Evolutionary conservation across 768 basidiomycete species (phyloP), one percentile per base, ranked within the genome.

Genomic region (Paxillus rubicundulus): DNA sequence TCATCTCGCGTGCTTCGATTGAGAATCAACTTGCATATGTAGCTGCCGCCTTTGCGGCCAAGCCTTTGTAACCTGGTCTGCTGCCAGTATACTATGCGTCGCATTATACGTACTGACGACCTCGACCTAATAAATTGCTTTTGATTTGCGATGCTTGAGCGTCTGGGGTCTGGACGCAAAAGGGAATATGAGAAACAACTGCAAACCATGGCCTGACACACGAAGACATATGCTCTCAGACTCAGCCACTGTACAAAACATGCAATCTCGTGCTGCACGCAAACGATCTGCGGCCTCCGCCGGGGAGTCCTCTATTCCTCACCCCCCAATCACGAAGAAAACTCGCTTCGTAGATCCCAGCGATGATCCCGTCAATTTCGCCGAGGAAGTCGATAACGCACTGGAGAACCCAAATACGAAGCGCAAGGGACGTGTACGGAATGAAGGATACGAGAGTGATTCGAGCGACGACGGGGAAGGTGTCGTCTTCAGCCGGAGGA

Each of bases 391-490:
- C 39, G 87, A 91, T 55, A 77, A 78, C 4, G 77, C 84, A 0
- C 82, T 92, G 51, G 90, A 92, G 68, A 74, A 76, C 58, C 81
- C 85, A 4, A 78, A 80, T 10, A 75, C 75, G 20, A 74, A 74
- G 53, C 81, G 86, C 16, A 86, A 82, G 65, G 85, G 89, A 18
- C 82, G 83, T 42, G 82, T 97, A 53, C 89, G 87, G 64, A 86
- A 79, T 16, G 92, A 92, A 48, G 85, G 95, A 14, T 98, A 97
- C 67, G 92, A 95, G 12, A 92, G 91, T 1, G 94, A 97, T 71
- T 95, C 93, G 2, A 93, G 84, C 51, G 92, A 96, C 64, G 94
- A 97, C 56, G 93, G 90, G 3, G 93, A 97, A 68, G 88, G 92
- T n/a, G 92, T 95, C 34, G 94, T 94, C 9, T 72, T 71, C n/a